Conservation (phyloP, 148 eudicot genomes). For the Euryodendron excelsum region DNA sequence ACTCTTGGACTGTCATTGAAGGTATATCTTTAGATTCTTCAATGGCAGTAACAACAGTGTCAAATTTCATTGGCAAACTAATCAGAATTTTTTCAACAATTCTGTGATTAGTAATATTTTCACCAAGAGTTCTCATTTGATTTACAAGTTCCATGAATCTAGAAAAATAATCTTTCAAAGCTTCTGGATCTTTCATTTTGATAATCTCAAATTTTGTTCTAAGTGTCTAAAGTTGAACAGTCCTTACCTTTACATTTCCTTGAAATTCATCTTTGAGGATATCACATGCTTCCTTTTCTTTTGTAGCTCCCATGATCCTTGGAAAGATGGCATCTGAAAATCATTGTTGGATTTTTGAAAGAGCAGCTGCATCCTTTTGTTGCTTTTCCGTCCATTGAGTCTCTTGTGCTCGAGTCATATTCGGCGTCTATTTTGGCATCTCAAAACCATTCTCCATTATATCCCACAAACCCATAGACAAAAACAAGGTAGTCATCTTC, state of each 20-base stretch:
- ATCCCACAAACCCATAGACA: not conserved
- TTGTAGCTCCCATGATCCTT: not conserved
- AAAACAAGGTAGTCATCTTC: not conserved
- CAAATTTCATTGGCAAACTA: conserved; percentile 4
- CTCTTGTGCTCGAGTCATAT: not conserved
- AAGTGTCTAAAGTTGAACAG: not conserved
- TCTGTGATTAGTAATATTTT: not conserved
- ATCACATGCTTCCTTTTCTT: conserved; percentile 13
- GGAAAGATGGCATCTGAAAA: not conserved
- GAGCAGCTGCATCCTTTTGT: not conserved
- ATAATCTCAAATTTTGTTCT: conserved; percentile 9
- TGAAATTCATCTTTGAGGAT: not conserved
- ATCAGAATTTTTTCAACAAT: conserved; percentile 16
- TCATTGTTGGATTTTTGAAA: not conserved
- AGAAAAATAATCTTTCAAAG: not conserved
- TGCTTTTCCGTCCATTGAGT: not conserved
- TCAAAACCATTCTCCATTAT: not conserved
- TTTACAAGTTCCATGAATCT: not conserved
- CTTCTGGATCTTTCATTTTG: not conserved
- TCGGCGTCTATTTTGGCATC: not conserved
- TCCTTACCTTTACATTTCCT: not conserved
- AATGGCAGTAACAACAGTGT: not conserved
- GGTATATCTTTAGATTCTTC: conserved; percentile 8
- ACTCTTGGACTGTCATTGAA: not conserved
- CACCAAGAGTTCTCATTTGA: not conserved